Percentiles rank a stretch among this genome's conserved stretches.
phyloP scores from a whole-genome alignment of 2,329 filamentous ascomycete species.

The Bipolaris victoriae region DNA sequence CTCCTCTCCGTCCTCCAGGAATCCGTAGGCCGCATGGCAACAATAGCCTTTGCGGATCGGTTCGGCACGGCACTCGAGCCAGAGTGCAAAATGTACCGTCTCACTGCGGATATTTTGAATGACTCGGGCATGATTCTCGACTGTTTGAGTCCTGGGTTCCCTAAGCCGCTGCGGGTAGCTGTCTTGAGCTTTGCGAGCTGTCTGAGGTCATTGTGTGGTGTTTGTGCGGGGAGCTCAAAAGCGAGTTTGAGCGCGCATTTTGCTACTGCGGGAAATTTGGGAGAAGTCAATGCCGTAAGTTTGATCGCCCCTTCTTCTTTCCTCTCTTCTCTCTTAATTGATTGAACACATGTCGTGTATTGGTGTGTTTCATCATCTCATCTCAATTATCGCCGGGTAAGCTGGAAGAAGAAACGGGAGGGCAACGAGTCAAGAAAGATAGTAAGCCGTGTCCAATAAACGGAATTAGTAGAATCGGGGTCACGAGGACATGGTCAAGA shows the following conservation, averaged over 20 bases:
- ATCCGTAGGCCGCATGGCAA: conserved; percentile 78
- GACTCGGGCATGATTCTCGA: conserved; percentile 87
- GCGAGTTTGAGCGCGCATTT: conserved; percentile 92
- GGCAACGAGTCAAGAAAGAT: too few species aligned
- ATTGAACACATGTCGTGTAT: background rate
- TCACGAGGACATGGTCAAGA: too few species aligned
- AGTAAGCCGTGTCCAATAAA: too few species aligned
- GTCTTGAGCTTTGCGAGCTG: conserved; percentile 64
- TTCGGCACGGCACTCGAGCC: conserved; percentile 84
- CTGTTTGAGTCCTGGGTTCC: conserved; percentile 76
- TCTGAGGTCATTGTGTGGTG: conserved; percentile 77
- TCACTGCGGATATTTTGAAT: conserved; percentile 87
- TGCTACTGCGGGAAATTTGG: conserved; percentile 82
- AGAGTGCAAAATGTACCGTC: conserved; percentile 88
- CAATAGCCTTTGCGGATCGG: conserved; percentile 83
- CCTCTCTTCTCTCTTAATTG: background rate
- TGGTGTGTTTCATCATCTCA: background rate
- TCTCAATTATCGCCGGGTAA: background rate
- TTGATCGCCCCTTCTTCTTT: background rate
- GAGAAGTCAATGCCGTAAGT: conserved; percentile 83
- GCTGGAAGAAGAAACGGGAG: too few species aligned
- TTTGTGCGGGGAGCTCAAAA: conserved; percentile 88
- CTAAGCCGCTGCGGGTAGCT: conserved; percentile 62
- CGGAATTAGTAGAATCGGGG: too few species aligned
- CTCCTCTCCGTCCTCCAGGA: conserved; percentile 85